phyloP scores from a whole-genome alignment of 2,329 filamentous ascomycete species.

The Cladosporium sp. region DNA sequence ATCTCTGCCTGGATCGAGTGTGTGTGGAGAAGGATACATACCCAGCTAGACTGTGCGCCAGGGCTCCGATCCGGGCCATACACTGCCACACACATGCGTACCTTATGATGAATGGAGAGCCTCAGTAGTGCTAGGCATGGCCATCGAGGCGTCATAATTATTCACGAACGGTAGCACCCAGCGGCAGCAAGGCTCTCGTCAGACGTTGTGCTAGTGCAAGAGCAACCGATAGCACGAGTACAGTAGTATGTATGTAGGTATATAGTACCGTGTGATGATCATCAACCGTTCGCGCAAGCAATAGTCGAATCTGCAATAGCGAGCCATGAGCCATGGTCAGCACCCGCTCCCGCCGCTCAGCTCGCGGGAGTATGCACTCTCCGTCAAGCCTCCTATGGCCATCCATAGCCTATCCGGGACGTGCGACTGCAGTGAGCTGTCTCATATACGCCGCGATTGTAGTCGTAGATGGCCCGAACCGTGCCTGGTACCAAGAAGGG shows the following conservation, averaged over 20 bases:
- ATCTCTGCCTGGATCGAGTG: neutral
- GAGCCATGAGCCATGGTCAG: constrained; percentile 1
- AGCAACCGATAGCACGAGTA: neutral
- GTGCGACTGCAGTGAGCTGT: neutral
- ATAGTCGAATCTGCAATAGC: neutral
- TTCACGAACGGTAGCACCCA: neutral
- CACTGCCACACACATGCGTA: neutral
- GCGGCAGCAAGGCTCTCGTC: neutral
- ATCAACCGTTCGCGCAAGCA: neutral
- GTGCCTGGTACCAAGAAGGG: neutral
- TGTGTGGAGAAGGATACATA: neutral
- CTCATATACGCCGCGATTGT: neutral
- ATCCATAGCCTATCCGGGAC: neutral
- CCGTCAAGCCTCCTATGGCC: neutral
- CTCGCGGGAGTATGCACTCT: neutral
- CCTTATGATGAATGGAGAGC: neutral
- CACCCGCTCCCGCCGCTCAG: neutral
- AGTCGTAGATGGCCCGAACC: neutral
- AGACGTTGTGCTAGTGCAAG: constrained; percentile 1
- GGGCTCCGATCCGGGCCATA: neutral
- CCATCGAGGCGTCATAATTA: neutral
- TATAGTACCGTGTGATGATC: neutral
- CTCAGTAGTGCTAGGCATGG: neutral
- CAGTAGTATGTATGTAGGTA: neutral
- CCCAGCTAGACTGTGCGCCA: neutral